Evolutionary conservation across 208 protist species (phyloP), one percentile per base, ranked within the genome.

Genomic region (Acanthamoeba sp.): DNA sequence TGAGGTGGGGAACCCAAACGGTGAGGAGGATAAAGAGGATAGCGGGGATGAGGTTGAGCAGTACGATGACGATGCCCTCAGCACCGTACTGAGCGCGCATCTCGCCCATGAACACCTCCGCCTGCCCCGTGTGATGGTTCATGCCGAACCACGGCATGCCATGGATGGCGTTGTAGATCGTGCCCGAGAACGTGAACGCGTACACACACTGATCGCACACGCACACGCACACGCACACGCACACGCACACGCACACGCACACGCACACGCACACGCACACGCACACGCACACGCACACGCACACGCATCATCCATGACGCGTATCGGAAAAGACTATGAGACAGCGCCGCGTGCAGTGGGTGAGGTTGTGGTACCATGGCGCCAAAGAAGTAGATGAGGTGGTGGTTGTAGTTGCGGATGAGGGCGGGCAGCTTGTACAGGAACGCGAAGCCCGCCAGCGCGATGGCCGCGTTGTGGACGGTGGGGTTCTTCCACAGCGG

Each of bases 121-220:
- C 7, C 62, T 71, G 5, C 14, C 62, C 62, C 7, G 62, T 71
- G 5, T 71, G 62, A 22, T 71, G 27, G 62, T 71, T 27, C 27
- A 36, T 7, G 62, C 62, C 62, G 7, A 71, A 6, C 62, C 62
- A 71, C 6, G 62, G 62, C 29, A 71, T 22, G 20, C 29, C 62
- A 27, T 71, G 62, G 62, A 71, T 71, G 6, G 62, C 62, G 27
- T 71, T 71, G 29, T 71, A 71, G 62, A 71, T 71, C 62, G 29
- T 34, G 7, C 62, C 62, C 62, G 62, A 71, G 7, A 71, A 36
- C 7, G 62, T 71, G 62, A 71, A 71, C 29, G 27, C 62, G 62
- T 71, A 71, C 7, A 71, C 62, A 27, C 20, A 71, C 62, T 71
- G n/a, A n/a, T n/a, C n/a, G n/a, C n/a, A n/a, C n/a, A n/a, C n/a